Evolutionary conservation across 805 yeast genomes (phyloP).

Genomic region (Candida nemodendra): DNA sequence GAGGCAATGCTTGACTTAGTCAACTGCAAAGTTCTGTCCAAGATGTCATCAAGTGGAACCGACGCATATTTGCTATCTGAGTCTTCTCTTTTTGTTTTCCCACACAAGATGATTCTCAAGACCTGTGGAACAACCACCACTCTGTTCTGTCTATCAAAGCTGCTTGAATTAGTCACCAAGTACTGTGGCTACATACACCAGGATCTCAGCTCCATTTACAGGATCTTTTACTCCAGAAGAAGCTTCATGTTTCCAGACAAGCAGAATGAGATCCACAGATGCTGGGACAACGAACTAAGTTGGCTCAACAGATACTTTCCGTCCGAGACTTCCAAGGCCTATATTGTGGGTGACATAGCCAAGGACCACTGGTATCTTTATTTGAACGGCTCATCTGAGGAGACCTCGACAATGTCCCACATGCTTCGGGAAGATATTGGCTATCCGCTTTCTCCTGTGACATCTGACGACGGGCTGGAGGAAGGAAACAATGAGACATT

Average conservation of each 20-base stretch:
- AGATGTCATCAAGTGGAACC: conserved; percentile 59
- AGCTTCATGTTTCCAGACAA: conserved; percentile 88
- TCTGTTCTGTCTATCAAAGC: conserved; percentile 65
- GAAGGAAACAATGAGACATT: conserved; percentile 56
- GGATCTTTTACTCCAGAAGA: conserved; percentile 86
- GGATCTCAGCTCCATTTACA: conserved; percentile 41
- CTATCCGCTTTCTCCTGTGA: conserved; percentile 24
- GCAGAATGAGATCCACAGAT: conserved; percentile 76
- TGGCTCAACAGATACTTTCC: conserved; percentile 65
- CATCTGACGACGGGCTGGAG: conserved; percentile 12
- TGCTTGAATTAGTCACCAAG: conserved; percentile 50
- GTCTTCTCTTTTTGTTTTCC: conserved; percentile 84
- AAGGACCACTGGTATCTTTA: conserved; percentile 92
- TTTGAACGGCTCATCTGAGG: conserved; percentile 47
- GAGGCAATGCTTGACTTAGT: conserved; percentile 73
- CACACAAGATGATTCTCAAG: conserved; percentile 80
- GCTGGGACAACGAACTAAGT: conserved; percentile 79
- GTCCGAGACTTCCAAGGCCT: conserved; percentile 57
- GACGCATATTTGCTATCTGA: conserved; percentile 89
- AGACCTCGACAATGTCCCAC: background rate
- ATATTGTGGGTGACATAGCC: conserved; percentile 76
- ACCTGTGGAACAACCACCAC: conserved; percentile 98
- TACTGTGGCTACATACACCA: conserved; percentile 40
- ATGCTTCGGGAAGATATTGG: conserved; percentile 8
- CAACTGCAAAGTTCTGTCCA: conserved; percentile 84